A percentile compares a stretch with the other conserved stretches of the same genome.
Conservation (phyloP, 176 grass and related monocot genomes). For the Cymbopogon citratus region DNA sequence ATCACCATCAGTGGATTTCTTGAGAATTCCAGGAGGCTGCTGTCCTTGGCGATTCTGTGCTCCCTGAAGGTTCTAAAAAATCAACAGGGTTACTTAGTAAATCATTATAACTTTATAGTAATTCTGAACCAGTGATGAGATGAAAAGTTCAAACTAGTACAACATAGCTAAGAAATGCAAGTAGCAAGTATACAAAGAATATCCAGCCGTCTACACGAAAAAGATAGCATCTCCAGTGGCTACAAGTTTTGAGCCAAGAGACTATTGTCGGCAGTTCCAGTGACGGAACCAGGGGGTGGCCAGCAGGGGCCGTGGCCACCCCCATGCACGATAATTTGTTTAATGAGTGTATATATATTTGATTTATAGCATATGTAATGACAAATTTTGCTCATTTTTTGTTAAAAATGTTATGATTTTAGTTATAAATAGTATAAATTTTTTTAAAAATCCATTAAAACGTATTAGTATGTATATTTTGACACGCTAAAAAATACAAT, state of each 20-base stretch:
- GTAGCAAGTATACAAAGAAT: not conserved
- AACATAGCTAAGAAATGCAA: not conserved
- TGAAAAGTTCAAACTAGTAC: not conserved
- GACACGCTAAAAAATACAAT: too few relatives aligned
- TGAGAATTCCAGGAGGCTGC: slow-evolving; percentile 63
- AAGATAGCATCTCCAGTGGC: not conserved
- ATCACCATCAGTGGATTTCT: slow-evolving; percentile 67
- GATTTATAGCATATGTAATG: too few relatives aligned
- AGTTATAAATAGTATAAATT: not conserved
- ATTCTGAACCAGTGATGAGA: not conserved
- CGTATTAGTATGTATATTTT: too few relatives aligned
- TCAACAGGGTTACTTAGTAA: not conserved
- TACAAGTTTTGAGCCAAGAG: not conserved
- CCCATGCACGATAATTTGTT: too few relatives aligned
- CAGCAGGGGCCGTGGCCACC: too few relatives aligned
- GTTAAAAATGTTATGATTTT: not conserved
- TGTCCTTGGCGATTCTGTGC: slow-evolving; percentile 68
- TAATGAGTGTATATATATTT: too few relatives aligned
- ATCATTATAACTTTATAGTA: not conserved
- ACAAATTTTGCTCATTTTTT: too few relatives aligned
- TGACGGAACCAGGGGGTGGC: too few relatives aligned
- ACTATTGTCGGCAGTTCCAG: not conserved
- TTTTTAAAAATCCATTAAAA: too few relatives aligned
- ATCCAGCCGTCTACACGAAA: not conserved
- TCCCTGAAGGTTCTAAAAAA: slow-evolving; percentile 40